These are phyloP conservation scores for Lentinula guzmanii DNA, from an alignment of 768 basidiomycete genomes.

Conservation along the genomic window DNA sequence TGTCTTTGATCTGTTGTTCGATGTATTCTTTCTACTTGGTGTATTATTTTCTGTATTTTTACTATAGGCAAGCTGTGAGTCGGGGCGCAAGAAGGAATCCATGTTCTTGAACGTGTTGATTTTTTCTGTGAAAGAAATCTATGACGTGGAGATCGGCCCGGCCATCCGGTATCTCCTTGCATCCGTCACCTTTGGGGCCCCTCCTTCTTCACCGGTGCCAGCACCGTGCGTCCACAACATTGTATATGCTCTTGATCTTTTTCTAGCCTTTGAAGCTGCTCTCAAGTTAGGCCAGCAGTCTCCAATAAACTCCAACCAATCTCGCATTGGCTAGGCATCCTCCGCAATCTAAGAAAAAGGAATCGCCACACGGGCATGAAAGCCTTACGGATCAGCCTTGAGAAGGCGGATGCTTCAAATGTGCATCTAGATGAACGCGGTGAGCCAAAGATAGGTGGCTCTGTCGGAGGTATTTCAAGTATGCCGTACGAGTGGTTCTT, in stretches of 20 bases:
- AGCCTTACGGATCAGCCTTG: neutral
- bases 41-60: too few species aligned
- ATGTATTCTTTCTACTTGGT: neutral
- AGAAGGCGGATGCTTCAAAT: neutral
- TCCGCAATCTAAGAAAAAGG: neutral
- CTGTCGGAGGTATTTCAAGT: constrained; percentile 36
- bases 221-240: neutral
- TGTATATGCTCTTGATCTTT: neutral
- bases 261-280: neutral
- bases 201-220: neutral
- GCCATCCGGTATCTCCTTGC: neutral
- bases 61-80: too few species aligned
- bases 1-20: neutral
- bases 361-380: neutral
- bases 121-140: too few species aligned
- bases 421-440: neutral
- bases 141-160: neutral
- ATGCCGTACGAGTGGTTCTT: neutral
- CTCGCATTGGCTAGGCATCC: neutral
- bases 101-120: too few species aligned
- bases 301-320: neutral
- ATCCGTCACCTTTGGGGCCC: neutral
- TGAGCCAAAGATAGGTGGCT: constrained; percentile 42
- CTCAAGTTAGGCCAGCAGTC: neutral
- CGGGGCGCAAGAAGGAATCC: too few species aligned